Evolutionary conservation across 805 yeast genomes (phyloP).

Genomic region (Metschnikowia arizonensis): DNA sequence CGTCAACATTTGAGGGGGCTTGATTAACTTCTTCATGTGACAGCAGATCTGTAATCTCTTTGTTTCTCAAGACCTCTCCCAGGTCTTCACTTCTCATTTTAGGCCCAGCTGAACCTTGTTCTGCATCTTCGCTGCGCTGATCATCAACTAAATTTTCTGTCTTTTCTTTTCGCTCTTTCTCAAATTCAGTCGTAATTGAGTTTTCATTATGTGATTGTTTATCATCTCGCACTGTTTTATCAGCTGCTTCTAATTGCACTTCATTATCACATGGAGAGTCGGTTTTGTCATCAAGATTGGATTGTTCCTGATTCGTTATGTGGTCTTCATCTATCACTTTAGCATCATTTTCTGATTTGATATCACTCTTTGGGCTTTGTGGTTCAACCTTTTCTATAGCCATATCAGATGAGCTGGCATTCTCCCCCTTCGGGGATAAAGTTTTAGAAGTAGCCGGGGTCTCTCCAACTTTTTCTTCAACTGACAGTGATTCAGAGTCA

Average conservation of each 20-base stretch:
- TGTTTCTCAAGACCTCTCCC: background rate
- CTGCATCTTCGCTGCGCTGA: background rate
- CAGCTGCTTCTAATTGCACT: background rate
- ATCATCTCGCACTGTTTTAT: background rate
- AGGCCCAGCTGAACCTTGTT: background rate
- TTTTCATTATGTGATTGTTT: background rate
- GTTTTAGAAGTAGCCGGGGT: background rate
- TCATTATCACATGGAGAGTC: background rate
- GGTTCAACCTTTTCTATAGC: background rate
- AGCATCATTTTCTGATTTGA: background rate
- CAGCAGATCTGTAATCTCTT: background rate
- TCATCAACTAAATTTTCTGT: background rate
- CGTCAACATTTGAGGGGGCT: background rate
- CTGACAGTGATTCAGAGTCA: background rate
- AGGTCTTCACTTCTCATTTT: background rate
- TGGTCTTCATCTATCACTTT: background rate
- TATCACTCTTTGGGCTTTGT: background rate
- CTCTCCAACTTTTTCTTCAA: background rate
- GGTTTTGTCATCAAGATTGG: background rate
- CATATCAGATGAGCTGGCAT: background rate
- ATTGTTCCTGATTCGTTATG: background rate
- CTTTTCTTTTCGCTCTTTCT: background rate
- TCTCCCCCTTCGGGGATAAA: background rate
- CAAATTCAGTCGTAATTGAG: background rate
- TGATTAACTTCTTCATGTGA: background rate